A percentile compares a stretch with the other conserved stretches of the same genome.
Conservation (phyloP, 202 grass and related monocot species). For the Hordeum pubiflorum region DNA sequence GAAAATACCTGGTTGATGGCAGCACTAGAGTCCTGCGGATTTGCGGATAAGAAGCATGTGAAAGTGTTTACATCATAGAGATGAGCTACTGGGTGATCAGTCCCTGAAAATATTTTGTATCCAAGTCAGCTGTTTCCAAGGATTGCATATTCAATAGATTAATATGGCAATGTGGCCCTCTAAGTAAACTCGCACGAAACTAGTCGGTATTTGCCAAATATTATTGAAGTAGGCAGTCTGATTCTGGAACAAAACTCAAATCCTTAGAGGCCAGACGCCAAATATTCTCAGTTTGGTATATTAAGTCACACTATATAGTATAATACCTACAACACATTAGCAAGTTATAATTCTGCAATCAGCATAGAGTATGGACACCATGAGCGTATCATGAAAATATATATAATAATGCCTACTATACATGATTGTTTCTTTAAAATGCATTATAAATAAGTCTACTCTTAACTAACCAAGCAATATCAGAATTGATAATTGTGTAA, state of each 20-base stretch:
- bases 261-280: neutral
- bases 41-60: conserved; percentile 78
- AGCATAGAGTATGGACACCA: neutral
- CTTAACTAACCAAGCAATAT: neutral
- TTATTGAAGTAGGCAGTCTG: neutral
- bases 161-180: neutral
- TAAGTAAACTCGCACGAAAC: neutral
- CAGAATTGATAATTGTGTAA: conserved; percentile 7
- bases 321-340: neutral
- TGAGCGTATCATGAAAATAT: neutral
- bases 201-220: neutral
- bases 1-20: conserved; percentile 82
- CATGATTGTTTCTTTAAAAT: neutral
- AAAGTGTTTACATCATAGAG: conserved; percentile 97
- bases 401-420: neutral
- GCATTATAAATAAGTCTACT: neutral
- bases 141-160: neutral
- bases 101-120: conserved; percentile 48
- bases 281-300: neutral
- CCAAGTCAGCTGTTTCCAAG: neutral
- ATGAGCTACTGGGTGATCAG: conserved; percentile 88
- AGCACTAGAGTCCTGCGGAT: conserved; percentile 55
- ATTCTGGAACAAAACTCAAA: conserved; percentile 7
- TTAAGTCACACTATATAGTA: neutral
- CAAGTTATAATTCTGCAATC: neutral